Conservation (phyloP, 495 filamentous ascomycete species). For the Elasticomyces elasticus region DNA sequence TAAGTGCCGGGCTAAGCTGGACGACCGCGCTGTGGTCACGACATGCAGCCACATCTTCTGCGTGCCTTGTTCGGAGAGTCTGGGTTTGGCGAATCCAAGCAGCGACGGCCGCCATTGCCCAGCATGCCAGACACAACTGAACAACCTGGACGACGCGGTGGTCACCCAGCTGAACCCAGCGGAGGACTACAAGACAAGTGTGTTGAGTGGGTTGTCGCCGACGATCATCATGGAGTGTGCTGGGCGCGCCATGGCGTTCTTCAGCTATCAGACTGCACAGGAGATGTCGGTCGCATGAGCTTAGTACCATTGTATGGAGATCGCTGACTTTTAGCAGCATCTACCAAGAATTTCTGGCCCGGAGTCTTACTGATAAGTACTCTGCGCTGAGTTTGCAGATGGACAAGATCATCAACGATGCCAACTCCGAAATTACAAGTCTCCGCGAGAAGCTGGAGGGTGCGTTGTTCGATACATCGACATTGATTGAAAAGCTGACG, state of each 20-base stretch:
- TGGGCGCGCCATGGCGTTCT: constrained; percentile 73
- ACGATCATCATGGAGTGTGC: constrained; percentile 85
- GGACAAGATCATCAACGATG: constrained; percentile 72
- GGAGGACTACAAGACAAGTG: constrained; percentile 89
- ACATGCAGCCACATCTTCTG: constrained; percentile 95
- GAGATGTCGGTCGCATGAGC: constrained; percentile 55
- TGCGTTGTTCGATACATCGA: constrained; percentile 21
- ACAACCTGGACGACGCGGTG: constrained; percentile 68
- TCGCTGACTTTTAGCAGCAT: constrained; percentile 42
- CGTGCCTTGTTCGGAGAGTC: constrained; percentile 56
- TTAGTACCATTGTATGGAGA: not conserved
- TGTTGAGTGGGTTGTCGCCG: constrained; percentile 76
- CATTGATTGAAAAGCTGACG: not conserved
- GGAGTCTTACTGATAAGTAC: constrained; percentile 68
- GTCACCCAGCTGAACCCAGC: constrained; percentile 68
- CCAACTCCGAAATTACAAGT: constrained; percentile 64
- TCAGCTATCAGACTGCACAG: constrained; percentile 83
- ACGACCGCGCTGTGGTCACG: constrained; percentile 73
- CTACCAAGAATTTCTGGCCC: constrained; percentile 70
- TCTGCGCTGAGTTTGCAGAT: constrained; percentile 56
- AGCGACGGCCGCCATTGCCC: constrained; percentile 58
- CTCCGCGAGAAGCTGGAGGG: constrained; percentile 53
- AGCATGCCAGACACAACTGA: constrained; percentile 63
- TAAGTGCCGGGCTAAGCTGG: constrained; percentile 64
- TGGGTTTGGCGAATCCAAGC: constrained; percentile 53